Percentiles rank a stretch among this genome's conserved stretches.
phyloP scores from a whole-genome alignment of 768 basidiomycete species.

The Cyclocybe cylindracea region DNA sequence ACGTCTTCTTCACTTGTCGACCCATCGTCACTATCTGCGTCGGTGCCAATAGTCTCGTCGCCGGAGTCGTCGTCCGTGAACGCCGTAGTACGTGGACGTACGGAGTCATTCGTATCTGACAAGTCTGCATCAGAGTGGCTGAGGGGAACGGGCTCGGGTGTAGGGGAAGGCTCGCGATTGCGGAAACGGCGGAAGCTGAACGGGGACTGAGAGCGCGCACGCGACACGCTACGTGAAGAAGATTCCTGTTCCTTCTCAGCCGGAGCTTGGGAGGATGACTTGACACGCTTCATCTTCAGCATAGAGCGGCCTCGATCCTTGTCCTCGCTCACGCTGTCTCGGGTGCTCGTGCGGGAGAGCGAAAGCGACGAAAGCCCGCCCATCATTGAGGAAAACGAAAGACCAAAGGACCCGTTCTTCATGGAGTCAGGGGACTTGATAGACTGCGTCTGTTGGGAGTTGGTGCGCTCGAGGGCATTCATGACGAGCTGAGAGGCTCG shows the following conservation, averaged over 20 bases:
- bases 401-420: constrained; percentile 53
- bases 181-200: constrained; percentile 75
- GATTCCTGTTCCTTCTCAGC: constrained; percentile 33
- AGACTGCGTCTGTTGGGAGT: constrained; percentile 24
- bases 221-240: constrained; percentile 51
- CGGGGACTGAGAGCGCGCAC: constrained; percentile 78
- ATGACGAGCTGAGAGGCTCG: constrained; percentile 46
- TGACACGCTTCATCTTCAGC: constrained; percentile 42
- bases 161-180: constrained; percentile 55
- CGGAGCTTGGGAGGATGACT: constrained; percentile 51
- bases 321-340: constrained; percentile 41
- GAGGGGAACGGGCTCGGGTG: constrained; percentile 58
- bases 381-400: constrained; percentile 72
- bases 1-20: constrained; percentile 60
- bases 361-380: constrained; percentile 67
- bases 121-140: constrained; percentile 63
- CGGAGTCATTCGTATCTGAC: constrained; percentile 53
- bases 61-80: constrained; percentile 62
- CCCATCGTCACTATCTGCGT: constrained; percentile 60
- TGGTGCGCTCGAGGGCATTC: constrained; percentile 53
- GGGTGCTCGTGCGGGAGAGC: constrained; percentile 54
- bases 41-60: constrained; percentile 55
- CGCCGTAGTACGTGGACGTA: constrained; percentile 64
- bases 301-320: constrained; percentile 60
- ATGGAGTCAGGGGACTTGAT: constrained; percentile 37